These are phyloP conservation scores for Jackrogersella minutella DNA, from an alignment of 495 filamentous ascomycete species.

Conservation along the genomic window DNA sequence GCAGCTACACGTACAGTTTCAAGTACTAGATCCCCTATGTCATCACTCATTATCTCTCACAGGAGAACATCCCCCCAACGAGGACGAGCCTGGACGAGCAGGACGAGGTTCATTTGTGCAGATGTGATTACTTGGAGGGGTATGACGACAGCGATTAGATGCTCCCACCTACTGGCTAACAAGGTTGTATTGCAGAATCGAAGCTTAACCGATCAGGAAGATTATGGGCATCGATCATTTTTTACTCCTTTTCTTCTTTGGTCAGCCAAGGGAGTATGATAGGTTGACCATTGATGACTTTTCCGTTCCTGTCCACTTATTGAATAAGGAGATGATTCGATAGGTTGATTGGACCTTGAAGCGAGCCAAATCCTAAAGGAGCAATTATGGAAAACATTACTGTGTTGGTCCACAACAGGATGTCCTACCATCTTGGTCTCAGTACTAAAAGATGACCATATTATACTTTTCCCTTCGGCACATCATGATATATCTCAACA, in stretches of 20 bases:
- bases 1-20: conserved; percentile 17
- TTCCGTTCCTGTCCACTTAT: conserved; percentile 24
- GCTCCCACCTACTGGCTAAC: conserved; percentile 17
- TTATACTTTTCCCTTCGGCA: background rate
- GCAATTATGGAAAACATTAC: conserved; percentile 19
- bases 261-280: conserved; percentile 26
- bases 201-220: conserved; percentile 32
- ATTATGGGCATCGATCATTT: background rate
- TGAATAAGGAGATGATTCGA: conserved; percentile 10
- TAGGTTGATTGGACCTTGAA: conserved; percentile 29
- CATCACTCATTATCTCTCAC: background rate
- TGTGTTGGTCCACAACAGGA: conserved; percentile 15
- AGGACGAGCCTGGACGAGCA: too few species aligned
- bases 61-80: too few species aligned
- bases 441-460: background rate
- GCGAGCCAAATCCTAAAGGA: conserved; percentile 32
- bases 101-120: conserved; percentile 1
- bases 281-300: conserved; percentile 12
- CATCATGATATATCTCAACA: background rate
- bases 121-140: conserved; percentile 23
- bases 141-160: conserved; percentile 31
- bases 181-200: conserved; percentile 33
- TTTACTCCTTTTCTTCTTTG: conserved; percentile 9
- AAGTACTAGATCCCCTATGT: conserved; percentile 15
- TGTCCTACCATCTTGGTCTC: background rate